These are phyloP conservation scores for Cladophialophora chaetospira DNA, from an alignment of 2,329 filamentous ascomycete species.

Conservation along the genomic window DNA sequence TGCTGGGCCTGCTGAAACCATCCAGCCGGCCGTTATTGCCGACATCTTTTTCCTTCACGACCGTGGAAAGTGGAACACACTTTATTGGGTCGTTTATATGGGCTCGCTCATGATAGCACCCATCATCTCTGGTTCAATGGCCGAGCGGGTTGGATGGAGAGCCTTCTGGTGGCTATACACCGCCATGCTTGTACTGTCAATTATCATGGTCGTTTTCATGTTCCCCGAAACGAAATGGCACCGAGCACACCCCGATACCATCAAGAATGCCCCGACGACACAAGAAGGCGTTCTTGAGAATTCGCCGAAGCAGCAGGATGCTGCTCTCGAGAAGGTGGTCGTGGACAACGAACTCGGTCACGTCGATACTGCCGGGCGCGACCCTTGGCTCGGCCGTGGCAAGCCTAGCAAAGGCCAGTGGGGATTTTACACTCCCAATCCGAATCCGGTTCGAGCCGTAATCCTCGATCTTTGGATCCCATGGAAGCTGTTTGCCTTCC, in stretches of 20 bases:
- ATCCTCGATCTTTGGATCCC: slow-evolving; percentile 61
- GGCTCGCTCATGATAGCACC: slow-evolving; percentile 63
- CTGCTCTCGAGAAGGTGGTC: slow-evolving; percentile 11
- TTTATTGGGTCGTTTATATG: slow-evolving; percentile 66
- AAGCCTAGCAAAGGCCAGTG: slow-evolving; percentile 59
- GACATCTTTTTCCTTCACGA: slow-evolving; percentile 68
- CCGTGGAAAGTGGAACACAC: slow-evolving; percentile 62
- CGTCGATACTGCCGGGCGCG: slow-evolving; percentile 42
- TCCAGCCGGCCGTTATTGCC: slow-evolving; percentile 64
- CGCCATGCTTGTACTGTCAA: slow-evolving; percentile 53
- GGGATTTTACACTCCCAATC: slow-evolving; percentile 53
- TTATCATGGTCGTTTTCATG: slow-evolving; percentile 58
- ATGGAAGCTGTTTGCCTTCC: slow-evolving; percentile 63
- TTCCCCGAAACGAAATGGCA: slow-evolving; percentile 67
- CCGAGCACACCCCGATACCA: slow-evolving; percentile 43
- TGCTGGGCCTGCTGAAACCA: slow-evolving; percentile 63
- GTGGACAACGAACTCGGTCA: slow-evolving; percentile 4
- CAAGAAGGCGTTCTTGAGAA: slow-evolving; percentile 6
- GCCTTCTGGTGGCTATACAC: slow-evolving; percentile 69
- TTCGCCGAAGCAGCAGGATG: slow-evolving; percentile 9
- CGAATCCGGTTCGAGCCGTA: slow-evolving; percentile 48
- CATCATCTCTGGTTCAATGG: slow-evolving; percentile 64
- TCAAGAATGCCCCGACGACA: background rate
- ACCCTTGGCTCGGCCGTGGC: slow-evolving; percentile 60
- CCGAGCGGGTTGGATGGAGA: slow-evolving; percentile 59